A percentile compares a stretch with the other conserved stretches of the same genome.
Evolutionary conservation across 202 grass and related monocot species (phyloP).

Genomic region (Panicum hallii): DNA sequence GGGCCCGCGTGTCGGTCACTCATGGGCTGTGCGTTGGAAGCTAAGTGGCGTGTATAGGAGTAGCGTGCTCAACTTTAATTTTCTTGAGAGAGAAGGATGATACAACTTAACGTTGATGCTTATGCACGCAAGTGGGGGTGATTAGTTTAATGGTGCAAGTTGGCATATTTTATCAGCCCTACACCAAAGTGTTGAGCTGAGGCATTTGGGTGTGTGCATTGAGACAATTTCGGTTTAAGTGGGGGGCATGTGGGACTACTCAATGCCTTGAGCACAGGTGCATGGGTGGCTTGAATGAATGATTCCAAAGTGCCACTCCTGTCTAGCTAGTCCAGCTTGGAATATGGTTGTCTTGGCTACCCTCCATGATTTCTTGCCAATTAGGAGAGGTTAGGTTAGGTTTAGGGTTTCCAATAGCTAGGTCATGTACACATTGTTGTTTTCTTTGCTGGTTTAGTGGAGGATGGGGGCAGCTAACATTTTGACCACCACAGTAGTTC

Average conservation of each 20-base stretch:
- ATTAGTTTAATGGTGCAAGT: constrained; percentile 62
- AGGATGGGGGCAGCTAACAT: constrained; percentile 24
- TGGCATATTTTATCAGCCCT: constrained; percentile 53
- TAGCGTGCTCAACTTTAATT: constrained; percentile 15
- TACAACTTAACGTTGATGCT: constrained; percentile 55
- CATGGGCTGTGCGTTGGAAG: too few relatives aligned
- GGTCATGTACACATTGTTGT: constrained; percentile 11
- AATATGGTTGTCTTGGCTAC: constrained; percentile 42
- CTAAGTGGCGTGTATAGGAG: constrained; percentile 9
- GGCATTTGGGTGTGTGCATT: constrained; percentile 41
- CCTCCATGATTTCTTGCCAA: constrained; percentile 47
- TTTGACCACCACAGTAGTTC: constrained; percentile 42
- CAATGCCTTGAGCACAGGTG: constrained; percentile 9
- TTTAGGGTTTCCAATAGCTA: constrained; percentile 35
- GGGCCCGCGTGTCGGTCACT: constrained; percentile 1
- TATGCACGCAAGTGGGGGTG: constrained; percentile 58
- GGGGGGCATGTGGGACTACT: constrained; percentile 52
- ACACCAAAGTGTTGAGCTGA: constrained; percentile 37
- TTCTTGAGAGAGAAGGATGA: constrained; percentile 45
- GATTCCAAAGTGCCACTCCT: constrained; percentile 47
- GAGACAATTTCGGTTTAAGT: constrained; percentile 39
- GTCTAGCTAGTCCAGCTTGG: constrained; percentile 51
- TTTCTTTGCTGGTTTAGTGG: constrained; percentile 38
- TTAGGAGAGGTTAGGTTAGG: constrained; percentile 37
- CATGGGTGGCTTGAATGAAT: constrained; percentile 35